Conservation (phyloP, 2,329 filamentous ascomycete genomes). For the Davidsoniella australis region DNA sequence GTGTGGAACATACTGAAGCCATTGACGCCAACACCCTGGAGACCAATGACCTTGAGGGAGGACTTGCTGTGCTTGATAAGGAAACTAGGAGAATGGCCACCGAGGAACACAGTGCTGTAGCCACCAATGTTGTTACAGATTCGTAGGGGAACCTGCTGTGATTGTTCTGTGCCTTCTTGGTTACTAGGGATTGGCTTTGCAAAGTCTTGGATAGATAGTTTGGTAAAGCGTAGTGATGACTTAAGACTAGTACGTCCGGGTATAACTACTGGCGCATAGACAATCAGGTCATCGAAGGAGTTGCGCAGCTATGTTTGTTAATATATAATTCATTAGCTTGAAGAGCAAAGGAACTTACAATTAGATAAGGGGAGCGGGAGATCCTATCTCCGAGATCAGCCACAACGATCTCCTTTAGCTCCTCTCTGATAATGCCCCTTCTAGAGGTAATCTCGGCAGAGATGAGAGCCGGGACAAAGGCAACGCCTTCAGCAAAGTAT, state of each 20-base stretch:
- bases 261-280: constrained; percentile 59
- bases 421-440: constrained; percentile 55
- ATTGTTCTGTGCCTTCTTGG: constrained; percentile 30
- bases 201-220: constrained; percentile 45
- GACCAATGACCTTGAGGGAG: constrained; percentile 53
- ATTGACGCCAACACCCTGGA: constrained; percentile 51
- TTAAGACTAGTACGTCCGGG: constrained; percentile 30
- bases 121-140: constrained; percentile 51
- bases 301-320: constrained; percentile 46
- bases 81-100: constrained; percentile 64
- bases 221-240: constrained; percentile 54
- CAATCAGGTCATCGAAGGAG: constrained; percentile 60
- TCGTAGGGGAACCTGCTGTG: constrained; percentile 36
- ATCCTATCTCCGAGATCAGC: constrained; percentile 68
- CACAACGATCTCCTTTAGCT: constrained; percentile 61
- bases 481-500: constrained; percentile 59
- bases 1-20: constrained; percentile 64
- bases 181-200: constrained; percentile 30
- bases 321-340: not conserved
- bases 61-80: constrained; percentile 69
- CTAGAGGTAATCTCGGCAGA: constrained; percentile 53
- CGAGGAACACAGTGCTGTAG: constrained; percentile 67
- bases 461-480: constrained; percentile 60
- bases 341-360: constrained; percentile 36
- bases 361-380: constrained; percentile 56